Evolutionary conservation across 1,284 basidiomycete species (phyloP).

Genomic region (Apiotrichum siamense): DNA sequence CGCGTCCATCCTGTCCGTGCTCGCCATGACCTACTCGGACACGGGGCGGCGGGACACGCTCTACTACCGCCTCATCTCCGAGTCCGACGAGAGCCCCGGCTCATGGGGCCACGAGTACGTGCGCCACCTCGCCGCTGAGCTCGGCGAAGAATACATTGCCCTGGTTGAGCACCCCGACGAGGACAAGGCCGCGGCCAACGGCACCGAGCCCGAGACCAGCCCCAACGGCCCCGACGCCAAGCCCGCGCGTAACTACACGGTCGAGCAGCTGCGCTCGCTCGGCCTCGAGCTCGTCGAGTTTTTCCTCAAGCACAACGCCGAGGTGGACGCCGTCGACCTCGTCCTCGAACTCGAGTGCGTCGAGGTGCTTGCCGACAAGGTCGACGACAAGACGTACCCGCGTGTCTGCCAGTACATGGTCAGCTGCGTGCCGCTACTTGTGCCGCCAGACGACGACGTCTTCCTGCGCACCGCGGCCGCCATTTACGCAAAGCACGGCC

Average conservation of each 20-base stretch:
- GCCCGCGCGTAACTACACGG: conserved; percentile 27
- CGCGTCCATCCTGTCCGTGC: conserved; percentile 96
- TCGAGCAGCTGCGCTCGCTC: conserved; percentile 66
- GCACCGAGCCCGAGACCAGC: conserved; percentile 1
- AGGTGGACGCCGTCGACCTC: conserved; percentile 96
- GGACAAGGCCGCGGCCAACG: conserved; percentile 34
- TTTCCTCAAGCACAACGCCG: conserved; percentile 89
- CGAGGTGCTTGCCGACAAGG: conserved; percentile 64
- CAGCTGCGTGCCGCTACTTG: conserved; percentile 84
- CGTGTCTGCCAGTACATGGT: conserved; percentile 99
- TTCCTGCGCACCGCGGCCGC: conserved; percentile 87
- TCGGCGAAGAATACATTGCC: conserved; percentile 79
- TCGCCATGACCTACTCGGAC: conserved; percentile 99
- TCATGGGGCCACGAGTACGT: conserved; percentile 99
- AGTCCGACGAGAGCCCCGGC: conserved; percentile 80
- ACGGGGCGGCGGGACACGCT: conserved; percentile 92
- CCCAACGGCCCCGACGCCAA: conserved; percentile 13
- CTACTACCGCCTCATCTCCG: conserved; percentile 77
- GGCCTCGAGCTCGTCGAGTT: conserved; percentile 86
- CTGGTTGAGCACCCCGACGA: conserved; percentile 41
- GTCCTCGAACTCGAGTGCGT: conserved; percentile 92
- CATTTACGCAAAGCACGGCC: conserved; percentile 82
- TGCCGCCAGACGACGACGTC: conserved; percentile 84
- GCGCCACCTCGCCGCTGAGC: conserved; percentile 90
- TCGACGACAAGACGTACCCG: conserved; percentile 71